Percentiles rank a stretch among this genome's conserved stretches.
Conservation (phyloP, 306 rosid species). For the Begonia peltatifolia region DNA sequence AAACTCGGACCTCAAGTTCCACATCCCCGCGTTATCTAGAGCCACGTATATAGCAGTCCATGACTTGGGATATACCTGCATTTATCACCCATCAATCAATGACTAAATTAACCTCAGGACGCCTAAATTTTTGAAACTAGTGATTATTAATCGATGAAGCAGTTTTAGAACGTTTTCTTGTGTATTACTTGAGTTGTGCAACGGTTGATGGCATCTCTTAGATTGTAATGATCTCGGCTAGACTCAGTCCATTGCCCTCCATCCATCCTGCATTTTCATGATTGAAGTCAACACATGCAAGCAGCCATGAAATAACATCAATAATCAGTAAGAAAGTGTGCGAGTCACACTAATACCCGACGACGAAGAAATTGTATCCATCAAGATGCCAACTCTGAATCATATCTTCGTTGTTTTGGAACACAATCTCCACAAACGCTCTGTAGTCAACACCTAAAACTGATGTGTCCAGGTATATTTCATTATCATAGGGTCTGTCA, state of each 20-base stretch:
- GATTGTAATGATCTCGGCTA: constrained; percentile 14
- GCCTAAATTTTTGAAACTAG: no score
- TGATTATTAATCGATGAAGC: no score
- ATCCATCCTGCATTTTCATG: constrained; percentile 8
- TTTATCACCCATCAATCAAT: no score
- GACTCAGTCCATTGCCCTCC: constrained; percentile 13
- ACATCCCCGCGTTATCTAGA: constrained; percentile 11
- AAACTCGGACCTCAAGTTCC: constrained; percentile 15
- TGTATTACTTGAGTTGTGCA: constrained; percentile 11
- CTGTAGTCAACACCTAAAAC: constrained; percentile 14
- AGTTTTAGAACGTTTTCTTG: no score
- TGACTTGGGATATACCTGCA: constrained; percentile 13
- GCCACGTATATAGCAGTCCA: constrained; percentile 15
- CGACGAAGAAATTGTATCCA: constrained; percentile 16
- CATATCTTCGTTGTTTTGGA: constrained; percentile 11
- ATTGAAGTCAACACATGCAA: no score
- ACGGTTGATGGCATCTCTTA: constrained; percentile 12
- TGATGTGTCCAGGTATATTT: constrained; percentile 12
- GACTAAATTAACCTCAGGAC: no score
- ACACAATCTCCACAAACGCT: constrained; percentile 11
- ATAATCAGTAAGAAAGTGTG: no score
- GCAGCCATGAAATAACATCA: no score
- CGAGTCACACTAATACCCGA: constrained; percentile 2
- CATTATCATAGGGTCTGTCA: constrained; percentile 10
- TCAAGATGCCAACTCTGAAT: constrained; percentile 14